Base-by-base conservation (phyloP, 768 basidiomycete species). In the Boletus sp. region DNA sequence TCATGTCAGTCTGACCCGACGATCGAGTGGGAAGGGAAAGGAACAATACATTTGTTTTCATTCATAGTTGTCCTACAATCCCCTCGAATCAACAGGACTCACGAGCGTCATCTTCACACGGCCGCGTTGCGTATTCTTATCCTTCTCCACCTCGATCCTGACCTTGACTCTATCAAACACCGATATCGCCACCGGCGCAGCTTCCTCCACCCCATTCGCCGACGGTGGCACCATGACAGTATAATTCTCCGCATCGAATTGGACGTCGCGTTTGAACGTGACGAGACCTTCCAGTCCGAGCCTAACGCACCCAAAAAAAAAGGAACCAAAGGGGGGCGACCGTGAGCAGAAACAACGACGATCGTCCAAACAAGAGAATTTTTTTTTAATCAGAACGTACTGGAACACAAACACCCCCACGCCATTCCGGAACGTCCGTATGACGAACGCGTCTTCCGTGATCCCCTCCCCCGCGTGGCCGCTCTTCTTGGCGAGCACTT, bases 141-240 rank as follows among this genome's bases (percentile, higher is more conserved):
- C 96, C 77, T 93, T 97, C 71, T 96, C 94, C 7, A 98, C 91
- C 55, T 86, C 83, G 39, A 99, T 89, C 60, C 83, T 80, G n/a
- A 98, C 95, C 30, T 72, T 79, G 43, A 98, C 91, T 72, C 94
- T 93, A 75, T 97, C 94, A 66, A 99, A 98, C 23, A 98, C 92
- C 0, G 91, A 81, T 42, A 98, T 84, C 14, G 77, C 79, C 10
- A 84, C 81, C 29, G 79, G 77, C 10, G 72, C 66, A 17, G 64
- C 68, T 11, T 53, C 35, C 42, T 21, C 35, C 4, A 10, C 2
- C 7, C 34, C 50, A 7, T 17, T 19, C n/a, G 13, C 34, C 14
- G 62, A 58, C 8, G 72, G 68, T 0, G 89, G 88, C 5, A 98
- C 76, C 0, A 83, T 82, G 49, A 98, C 82, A 2, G 83, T 83